phyloP scores from a whole-genome alignment of 208 protist genomes.

The Angomonas deanei region DNA sequence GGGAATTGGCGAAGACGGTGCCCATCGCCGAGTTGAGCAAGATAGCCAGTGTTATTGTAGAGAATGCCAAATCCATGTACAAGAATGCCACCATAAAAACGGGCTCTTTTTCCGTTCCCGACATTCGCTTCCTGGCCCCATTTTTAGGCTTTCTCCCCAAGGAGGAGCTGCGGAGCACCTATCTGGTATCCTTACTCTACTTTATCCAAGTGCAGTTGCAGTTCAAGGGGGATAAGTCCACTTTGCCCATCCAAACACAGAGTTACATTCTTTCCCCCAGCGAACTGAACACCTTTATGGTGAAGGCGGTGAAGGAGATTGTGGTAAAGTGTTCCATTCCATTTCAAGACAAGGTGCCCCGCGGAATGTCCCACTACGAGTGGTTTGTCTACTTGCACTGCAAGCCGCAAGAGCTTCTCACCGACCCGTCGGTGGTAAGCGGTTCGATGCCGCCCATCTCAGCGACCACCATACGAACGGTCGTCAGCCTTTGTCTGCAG shows the following conservation, averaged over 20 bases:
- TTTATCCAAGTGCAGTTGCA: constrained; percentile 75
- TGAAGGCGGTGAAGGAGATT: constrained; percentile 45
- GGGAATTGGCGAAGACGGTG: constrained; percentile 20
- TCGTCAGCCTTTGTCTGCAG: constrained; percentile 51
- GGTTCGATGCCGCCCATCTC: constrained; percentile 34
- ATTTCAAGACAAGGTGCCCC: constrained; percentile 27
- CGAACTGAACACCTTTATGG: constrained; percentile 42
- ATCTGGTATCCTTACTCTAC: constrained; percentile 53
- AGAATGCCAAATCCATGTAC: constrained; percentile 59
- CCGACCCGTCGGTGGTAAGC: neutral
- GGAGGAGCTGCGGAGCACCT: constrained; percentile 39
- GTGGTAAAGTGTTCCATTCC: constrained; percentile 42
- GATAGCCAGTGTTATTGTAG: constrained; percentile 29
- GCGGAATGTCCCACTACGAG: constrained; percentile 53
- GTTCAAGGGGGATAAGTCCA: constrained; percentile 20
- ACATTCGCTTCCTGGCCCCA: constrained; percentile 67
- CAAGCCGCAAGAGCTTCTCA: constrained; percentile 31
- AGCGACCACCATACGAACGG: constrained; percentile 49
- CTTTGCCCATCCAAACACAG: constrained; percentile 20
- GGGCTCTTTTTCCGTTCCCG: constrained; percentile 18
- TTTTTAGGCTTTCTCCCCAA: constrained; percentile 64
- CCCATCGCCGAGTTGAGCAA: constrained; percentile 3
- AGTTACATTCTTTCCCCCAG: constrained; percentile 34
- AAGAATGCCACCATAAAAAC: constrained; percentile 38
- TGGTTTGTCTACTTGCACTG: constrained; percentile 65